These are phyloP conservation scores for Thinopyrum obtusiflorum DNA, from an alignment of 202 grass and related monocot genomes.

Conservation along the genomic window DNA sequence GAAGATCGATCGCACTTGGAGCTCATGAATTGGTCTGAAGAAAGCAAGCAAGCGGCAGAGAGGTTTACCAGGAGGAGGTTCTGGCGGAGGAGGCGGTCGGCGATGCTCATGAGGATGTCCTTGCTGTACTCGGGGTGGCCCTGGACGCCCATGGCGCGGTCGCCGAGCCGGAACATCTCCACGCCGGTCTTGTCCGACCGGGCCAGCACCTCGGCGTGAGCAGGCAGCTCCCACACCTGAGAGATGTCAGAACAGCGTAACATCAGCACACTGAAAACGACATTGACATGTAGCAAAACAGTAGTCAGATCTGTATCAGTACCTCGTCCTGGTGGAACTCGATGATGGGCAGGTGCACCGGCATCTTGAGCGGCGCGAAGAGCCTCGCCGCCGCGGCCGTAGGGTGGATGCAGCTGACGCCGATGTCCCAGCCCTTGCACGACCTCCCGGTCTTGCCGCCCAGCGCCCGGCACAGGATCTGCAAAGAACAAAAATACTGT, in stretches of 20 bases:
- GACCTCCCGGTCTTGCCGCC: constrained; percentile 73
- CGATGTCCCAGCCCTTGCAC: constrained; percentile 83
- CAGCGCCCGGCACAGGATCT: constrained; percentile 83
- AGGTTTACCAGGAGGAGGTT: constrained; percentile 68
- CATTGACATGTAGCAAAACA: too few relatives aligned
- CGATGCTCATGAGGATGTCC: constrained; percentile 85
- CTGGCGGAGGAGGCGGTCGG: constrained; percentile 65
- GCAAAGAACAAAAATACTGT: too few relatives aligned
- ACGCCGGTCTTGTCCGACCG: constrained; percentile 72
- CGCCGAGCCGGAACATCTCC: constrained; percentile 81
- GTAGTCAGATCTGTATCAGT: background rate
- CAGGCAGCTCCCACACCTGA: constrained; percentile 75
- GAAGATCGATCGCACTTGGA: too few relatives aligned
- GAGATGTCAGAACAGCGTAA: background rate
- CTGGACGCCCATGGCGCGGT: constrained; percentile 79
- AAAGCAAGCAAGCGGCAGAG: too few relatives aligned
- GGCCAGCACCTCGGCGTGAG: constrained; percentile 67
- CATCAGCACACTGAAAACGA: background rate
- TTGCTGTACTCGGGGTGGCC: constrained; percentile 98
- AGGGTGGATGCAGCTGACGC: constrained; percentile 88
- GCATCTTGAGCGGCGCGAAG: constrained; percentile 64
- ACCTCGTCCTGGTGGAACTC: constrained; percentile 97
- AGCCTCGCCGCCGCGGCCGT: constrained; percentile 56
- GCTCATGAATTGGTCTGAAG: too few relatives aligned
- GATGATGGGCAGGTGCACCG: constrained; percentile 79